Evolutionary conservation across 306 rosid species (phyloP).

Genomic region (Corylus heterophylla): DNA sequence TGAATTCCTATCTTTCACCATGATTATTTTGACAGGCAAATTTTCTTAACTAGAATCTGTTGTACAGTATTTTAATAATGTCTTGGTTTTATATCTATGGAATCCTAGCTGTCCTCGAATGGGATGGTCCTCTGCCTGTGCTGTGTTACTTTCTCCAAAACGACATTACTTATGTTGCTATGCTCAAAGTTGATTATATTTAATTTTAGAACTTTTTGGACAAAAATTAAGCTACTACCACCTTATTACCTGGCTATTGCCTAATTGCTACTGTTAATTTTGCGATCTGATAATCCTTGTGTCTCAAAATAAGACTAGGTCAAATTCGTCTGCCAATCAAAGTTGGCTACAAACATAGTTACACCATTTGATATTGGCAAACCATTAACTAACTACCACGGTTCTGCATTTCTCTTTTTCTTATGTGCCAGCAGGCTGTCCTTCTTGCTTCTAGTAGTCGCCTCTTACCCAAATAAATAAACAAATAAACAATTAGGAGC

Average conservation of each 20-base stretch:
- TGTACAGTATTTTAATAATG: background rate
- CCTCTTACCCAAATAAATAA: background rate
- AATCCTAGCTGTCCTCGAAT: background rate
- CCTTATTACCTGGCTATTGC: background rate
- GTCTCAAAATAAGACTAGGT: background rate
- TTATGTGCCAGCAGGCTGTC: slow-evolving; percentile 1
- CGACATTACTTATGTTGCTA: background rate
- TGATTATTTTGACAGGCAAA: background rate
- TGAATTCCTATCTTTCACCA: slow-evolving; percentile 12
- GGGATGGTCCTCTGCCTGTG: background rate
- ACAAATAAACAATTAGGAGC: background rate
- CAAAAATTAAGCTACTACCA: background rate
- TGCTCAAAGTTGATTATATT: background rate
- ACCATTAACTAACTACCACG: background rate
- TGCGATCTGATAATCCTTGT: background rate
- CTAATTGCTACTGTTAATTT: background rate
- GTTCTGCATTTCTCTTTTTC: background rate
- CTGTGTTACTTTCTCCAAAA: background rate
- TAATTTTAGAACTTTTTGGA: too few species aligned
- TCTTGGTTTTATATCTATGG: background rate
- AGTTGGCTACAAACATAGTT: background rate
- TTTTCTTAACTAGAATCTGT: background rate
- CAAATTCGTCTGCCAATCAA: background rate
- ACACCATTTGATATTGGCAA: background rate
- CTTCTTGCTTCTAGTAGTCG: background rate